Evolutionary conservation across 305 asterid species (phyloP).

Genomic region (Lippia alba): DNA sequence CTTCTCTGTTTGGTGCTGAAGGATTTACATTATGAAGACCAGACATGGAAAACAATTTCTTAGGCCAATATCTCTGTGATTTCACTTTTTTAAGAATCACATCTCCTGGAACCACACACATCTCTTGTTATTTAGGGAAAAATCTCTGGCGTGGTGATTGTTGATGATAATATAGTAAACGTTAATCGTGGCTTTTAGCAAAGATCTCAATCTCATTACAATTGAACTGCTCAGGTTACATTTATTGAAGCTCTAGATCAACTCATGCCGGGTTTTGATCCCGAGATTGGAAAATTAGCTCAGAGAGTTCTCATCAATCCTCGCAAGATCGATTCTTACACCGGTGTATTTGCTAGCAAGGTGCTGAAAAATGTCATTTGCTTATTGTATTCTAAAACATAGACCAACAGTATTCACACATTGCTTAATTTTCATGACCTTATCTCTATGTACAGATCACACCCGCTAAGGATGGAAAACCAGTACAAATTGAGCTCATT

Average conservation of each 20-base stretch:
- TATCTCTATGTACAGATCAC: constrained; percentile 63
- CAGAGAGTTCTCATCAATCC: constrained; percentile 92
- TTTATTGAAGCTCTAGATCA: constrained; percentile 95
- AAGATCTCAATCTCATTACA: constrained; percentile 43
- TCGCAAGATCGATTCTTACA: constrained; percentile 86
- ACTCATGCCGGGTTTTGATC: constrained; percentile 98
- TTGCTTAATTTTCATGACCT: constrained; percentile 12
- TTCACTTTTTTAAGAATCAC: not conserved
- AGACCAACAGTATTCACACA: constrained; percentile 1
- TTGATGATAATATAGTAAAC: constrained; percentile 8
- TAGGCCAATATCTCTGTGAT: not conserved
- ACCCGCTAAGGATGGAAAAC: constrained; percentile 95
- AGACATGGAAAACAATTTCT: not conserved
- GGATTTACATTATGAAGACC: constrained; percentile 5
- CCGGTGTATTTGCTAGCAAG: constrained; percentile 97
- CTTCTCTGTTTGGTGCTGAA: constrained; percentile 9
- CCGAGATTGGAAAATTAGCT: constrained; percentile 92
- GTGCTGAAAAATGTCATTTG: constrained; percentile 45
- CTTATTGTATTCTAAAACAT: constrained; percentile 22
- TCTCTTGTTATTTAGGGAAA: not conserved
- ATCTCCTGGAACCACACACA: not conserved
- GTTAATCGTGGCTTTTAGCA: constrained; percentile 6
- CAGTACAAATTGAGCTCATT: constrained; percentile 88
- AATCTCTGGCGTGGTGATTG: constrained; percentile 7
- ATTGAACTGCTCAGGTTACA: constrained; percentile 66